Evolutionary conservation across 1,284 basidiomycete genomes (phyloP), one percentile per base, ranked within the genome.

Genomic region (Neolentinus lepideus): DNA sequence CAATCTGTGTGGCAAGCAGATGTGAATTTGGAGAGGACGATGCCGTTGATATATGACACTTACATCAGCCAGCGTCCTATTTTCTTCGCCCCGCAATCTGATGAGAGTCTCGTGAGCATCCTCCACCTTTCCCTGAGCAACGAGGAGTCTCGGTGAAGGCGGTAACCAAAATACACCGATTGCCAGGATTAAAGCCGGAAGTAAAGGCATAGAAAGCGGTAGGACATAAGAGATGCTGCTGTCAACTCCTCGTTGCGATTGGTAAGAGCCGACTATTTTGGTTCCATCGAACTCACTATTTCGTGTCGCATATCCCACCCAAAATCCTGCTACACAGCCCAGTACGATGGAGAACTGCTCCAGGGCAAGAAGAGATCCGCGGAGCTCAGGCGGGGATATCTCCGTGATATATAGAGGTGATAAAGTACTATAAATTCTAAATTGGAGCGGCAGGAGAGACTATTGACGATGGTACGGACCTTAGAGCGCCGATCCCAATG

Each of bases 381-480:
- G 78, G 0, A 88, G 76, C 69, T 92, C 89, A 0, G 89, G 88
- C 14, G 90, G 80, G 59, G 84, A 84, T 47, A 92, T 90, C 69
- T 92, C 90, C 0, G 88, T 84, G 76, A 92, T 90, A 68, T 92
- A 92, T 4, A 92, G 70, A 0, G 88, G 88, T 0, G 83, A 83
- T 14, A 91, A 75, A 83, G 88, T 90, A 62, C 86, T 90, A 35
- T 21, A 2, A 38, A 21, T 12, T 25, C 12, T 26, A 12, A 54
- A 16, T 21, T 31, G 16, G 16, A 25, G 24, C 19, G 43, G 10
- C 4, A 16, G 47, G 47, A 21, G 47, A 29, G 47, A 3, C 9
- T 25, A 29, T 25, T 26, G 12, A 24, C 9, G 22, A n/a, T n/a
- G 47, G n/a, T 14, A n/a, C 22, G 25, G 27, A 85, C 85, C 85